These are phyloP conservation scores for Vaccinium vitisidaea DNA, from an alignment of 148 eudicot species.

Conservation along the genomic window DNA sequence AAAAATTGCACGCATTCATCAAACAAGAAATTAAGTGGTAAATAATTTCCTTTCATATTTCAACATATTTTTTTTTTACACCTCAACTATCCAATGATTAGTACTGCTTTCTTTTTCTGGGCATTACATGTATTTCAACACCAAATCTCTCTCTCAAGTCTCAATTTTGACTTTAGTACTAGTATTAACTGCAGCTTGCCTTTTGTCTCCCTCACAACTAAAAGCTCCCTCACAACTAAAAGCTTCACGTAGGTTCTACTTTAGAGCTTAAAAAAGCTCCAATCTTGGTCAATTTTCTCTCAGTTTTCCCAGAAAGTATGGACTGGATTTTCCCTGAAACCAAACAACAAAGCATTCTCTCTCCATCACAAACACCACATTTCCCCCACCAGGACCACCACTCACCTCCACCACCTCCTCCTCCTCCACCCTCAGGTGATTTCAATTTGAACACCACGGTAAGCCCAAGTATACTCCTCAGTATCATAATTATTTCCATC, in stretches of 20 bases:
- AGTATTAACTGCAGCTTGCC: no score
- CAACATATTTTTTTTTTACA: no score
- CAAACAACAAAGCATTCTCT: slow-evolving; percentile 14
- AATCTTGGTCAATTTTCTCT: slow-evolving; percentile 21
- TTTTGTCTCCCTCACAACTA: no score
- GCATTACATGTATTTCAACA: no score
- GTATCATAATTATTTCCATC: slow-evolving; percentile 66
- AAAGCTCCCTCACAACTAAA: no score
- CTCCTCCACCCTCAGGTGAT: slow-evolving; percentile 26
- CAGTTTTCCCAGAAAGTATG: slow-evolving; percentile 22
- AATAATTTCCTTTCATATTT: no score
- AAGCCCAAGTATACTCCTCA: slow-evolving; percentile 67
- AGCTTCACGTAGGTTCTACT: neutral
- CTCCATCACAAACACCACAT: slow-evolving; percentile 26
- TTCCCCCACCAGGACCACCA: slow-evolving; percentile 2
- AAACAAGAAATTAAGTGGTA: no score
- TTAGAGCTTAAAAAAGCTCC: slow-evolving; percentile 14
- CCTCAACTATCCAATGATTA: no score
- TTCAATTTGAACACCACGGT: slow-evolving; percentile 46
- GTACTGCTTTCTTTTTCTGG: no score
- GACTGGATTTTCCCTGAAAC: slow-evolving; percentile 20
- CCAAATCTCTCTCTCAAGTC: no score
- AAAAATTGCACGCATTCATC: no score
- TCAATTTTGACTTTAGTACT: no score
- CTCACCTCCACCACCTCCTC: slow-evolving; percentile 16